These are phyloP conservation scores for Citrus trifoliata DNA, from an alignment of 345 rosid species.

Conservation along the genomic window DNA sequence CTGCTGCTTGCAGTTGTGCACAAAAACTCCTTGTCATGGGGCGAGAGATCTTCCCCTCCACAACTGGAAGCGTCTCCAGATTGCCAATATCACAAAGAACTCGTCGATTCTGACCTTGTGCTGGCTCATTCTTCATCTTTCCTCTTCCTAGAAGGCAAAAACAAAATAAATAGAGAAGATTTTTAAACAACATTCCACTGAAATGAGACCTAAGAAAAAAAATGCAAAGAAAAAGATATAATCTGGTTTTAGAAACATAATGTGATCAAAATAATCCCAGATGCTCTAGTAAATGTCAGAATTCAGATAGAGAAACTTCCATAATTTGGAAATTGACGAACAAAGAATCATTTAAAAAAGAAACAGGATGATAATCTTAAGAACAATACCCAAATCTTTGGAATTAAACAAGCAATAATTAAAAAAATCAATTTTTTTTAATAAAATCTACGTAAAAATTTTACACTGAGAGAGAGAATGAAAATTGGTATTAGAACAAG, in stretches of 20 bases:
- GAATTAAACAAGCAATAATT: neutral
- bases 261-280: neutral
- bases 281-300: neutral
- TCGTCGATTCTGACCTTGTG: conserved; percentile 3
- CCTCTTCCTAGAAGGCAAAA: conserved; percentile 7
- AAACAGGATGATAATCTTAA: neutral
- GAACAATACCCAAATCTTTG: neutral
- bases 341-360: neutral
- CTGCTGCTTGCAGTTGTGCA: conserved; percentile 11
- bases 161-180: neutral
- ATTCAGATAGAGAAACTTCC: neutral
- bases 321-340: neutral
- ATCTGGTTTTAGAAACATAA: neutral
- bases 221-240: too few species aligned
- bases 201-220: neutral
- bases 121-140: neutral
- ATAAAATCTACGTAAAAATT: too few species aligned
- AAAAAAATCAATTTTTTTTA: neutral
- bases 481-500: neutral
- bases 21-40: conserved; percentile 21
- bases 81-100: conserved; percentile 18
- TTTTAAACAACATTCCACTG: neutral
- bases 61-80: neutral
- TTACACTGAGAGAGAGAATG: neutral
- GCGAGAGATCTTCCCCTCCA: conserved; percentile 16